Base-by-base conservation (phyloP, 352 stramenopile genomes). In the Pythium scleroteichum region DNA sequence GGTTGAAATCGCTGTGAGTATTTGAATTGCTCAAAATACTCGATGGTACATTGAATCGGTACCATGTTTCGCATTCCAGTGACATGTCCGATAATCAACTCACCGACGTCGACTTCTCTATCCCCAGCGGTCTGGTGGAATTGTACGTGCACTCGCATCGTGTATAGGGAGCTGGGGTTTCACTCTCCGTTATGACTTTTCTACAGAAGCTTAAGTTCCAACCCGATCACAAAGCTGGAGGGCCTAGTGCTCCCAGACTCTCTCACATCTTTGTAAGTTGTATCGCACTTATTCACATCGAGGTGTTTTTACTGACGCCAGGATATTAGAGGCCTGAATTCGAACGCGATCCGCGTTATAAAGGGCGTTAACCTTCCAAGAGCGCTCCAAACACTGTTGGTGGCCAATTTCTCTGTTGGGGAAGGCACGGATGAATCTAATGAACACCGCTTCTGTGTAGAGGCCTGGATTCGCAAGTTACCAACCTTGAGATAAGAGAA, bases 81-180 rank as follows among this genome's bases (percentile, higher is more conserved):
- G 48, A 46, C 33, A 44, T 67, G 26, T 51, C 59, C 24, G 33
- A 32, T 32, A 61, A 53, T 9, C 17, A 16, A 4, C 27, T 53
- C 3, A 58, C 32, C 8, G 22, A 35, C 19, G 40, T 22, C 23
- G 61, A 69, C 27, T 69, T 69, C 14, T 49, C 62, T 4, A 59
- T 65, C 12, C 58, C 58, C 7, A 22, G 35, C 4, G 48, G 48
- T 2, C 58, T 65, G 4, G 17, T 20, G 12, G 23, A 33, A 23
- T 42, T 65, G 58, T 58, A 35, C 12, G 33, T 58, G 12, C 24
- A 35, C 5, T 27, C 22, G 2, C 8, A 41, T 41, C 16, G 32
- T 7, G 38, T 35, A 23, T 9, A 40, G 24, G 4, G 32, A 9
- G 4, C 48, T 39, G 14, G 23, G n/a, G n/a, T 55, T 6, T 17